Percentiles rank a stretch among this genome's conserved stretches.
These are phyloP conservation scores for Colletotrichum karsti DNA, from an alignment of 2,329 filamentous ascomycete species.

Conservation along the genomic window DNA sequence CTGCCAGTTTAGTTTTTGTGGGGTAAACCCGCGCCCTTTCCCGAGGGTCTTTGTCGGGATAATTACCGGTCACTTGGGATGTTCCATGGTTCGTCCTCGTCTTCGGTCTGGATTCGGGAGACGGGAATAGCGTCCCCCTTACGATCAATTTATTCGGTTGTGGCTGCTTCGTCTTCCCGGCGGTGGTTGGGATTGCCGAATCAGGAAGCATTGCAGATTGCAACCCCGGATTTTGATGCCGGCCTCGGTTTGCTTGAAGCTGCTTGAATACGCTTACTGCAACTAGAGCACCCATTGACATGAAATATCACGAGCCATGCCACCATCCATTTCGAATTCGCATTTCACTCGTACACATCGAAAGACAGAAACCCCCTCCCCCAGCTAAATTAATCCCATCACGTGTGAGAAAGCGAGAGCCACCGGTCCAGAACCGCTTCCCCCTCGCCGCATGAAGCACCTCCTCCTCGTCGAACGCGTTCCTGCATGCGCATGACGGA, in stretches of 20 bases:
- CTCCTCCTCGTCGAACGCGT: constrained; percentile 20
- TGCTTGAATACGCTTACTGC: background rate
- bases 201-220: background rate
- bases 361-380: background rate
- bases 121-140: background rate
- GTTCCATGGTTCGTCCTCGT: background rate
- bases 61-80: background rate
- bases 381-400: background rate
- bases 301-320: background rate
- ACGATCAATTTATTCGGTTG: background rate
- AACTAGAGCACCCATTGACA: background rate
- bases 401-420: constrained; percentile 14
- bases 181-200: background rate
- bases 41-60: background rate
- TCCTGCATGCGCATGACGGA: constrained; percentile 23
- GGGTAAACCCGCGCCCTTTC: background rate
- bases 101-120: background rate
- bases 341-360: background rate
- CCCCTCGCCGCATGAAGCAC: constrained; percentile 18
- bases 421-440: constrained; percentile 18
- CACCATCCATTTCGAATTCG: background rate
- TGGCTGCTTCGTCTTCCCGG: background rate
- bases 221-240: background rate
- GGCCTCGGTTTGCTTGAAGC: background rate
- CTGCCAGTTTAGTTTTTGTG: background rate